Conservation (phyloP, 2,329 filamentous ascomycete genomes). For the Cladophialophora carrionii region DNA sequence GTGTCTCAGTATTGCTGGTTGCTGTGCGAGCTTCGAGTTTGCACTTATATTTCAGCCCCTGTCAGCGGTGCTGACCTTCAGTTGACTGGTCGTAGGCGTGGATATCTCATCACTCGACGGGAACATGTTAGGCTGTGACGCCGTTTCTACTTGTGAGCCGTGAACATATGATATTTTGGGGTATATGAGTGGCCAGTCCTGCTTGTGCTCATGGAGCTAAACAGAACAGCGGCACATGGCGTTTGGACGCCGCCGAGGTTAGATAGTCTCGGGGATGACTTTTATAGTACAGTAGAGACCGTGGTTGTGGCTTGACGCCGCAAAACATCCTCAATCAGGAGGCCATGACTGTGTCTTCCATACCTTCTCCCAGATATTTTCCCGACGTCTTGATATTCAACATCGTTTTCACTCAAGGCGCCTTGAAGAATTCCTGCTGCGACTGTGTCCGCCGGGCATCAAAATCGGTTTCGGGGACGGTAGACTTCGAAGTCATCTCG, state of each 20-base stretch:
- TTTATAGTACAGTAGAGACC: not conserved
- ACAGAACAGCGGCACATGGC: not conserved
- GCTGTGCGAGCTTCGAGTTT: not conserved
- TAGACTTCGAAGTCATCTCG: slow-evolving; percentile 7
- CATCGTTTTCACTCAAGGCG: not conserved
- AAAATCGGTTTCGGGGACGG: not conserved
- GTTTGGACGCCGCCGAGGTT: not conserved
- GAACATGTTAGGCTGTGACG: not conserved
- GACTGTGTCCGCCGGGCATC: not conserved
- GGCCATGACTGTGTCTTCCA: not conserved
- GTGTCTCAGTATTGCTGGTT: too few relatives aligned
- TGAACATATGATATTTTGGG: not conserved
- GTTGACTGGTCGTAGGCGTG: not conserved
- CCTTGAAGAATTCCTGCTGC: not conserved
- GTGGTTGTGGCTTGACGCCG: not conserved
- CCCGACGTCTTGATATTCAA: not conserved
- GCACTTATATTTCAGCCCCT: too few relatives aligned
- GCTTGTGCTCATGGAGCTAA: not conserved
- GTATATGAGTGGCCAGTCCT: not conserved
- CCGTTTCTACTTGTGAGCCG: not conserved
- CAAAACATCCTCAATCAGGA: not conserved
- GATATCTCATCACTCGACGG: not conserved
- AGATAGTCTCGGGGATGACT: not conserved
- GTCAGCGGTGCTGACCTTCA: not conserved
- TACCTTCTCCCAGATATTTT: not conserved